A percentile compares a stretch with the other conserved stretches of the same genome.
These are phyloP conservation scores for Wickerhamiella infanticola DNA, from an alignment of 1,139 yeast species.

Conservation along the genomic window DNA sequence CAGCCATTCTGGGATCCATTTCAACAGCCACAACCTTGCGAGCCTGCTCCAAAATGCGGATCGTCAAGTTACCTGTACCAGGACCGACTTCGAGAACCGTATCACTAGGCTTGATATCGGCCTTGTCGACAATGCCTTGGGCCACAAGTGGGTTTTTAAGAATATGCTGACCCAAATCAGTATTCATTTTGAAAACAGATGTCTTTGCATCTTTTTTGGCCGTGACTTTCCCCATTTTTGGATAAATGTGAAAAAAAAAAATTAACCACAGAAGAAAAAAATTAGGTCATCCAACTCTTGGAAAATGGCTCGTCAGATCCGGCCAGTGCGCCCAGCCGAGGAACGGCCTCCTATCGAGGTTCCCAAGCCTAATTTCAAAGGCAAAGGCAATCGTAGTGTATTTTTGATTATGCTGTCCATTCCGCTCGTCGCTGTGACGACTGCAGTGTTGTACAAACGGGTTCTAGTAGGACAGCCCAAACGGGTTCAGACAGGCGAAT, in stretches of 20 bases:
- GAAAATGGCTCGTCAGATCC: slow-evolving; percentile 1
- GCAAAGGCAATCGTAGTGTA: slow-evolving; percentile 9
- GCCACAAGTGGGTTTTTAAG: slow-evolving; percentile 92
- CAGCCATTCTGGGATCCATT: slow-evolving; percentile 99
- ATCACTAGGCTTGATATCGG: slow-evolving; percentile 83
- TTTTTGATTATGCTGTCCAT: slow-evolving; percentile 15
- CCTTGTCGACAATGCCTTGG: slow-evolving; percentile 95
- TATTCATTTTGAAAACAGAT: slow-evolving; percentile 88
- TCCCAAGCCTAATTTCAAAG: slow-evolving; percentile 2
- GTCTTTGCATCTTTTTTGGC: slow-evolving; percentile 32
- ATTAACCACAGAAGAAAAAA: not conserved
- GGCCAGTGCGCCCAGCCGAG: slow-evolving; percentile 1
- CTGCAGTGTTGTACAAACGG: slow-evolving; percentile 13
- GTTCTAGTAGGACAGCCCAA: slow-evolving; percentile 32
- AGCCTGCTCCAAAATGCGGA: slow-evolving; percentile 81
- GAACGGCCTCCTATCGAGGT: not conserved
- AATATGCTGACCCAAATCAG: slow-evolving; percentile 94
- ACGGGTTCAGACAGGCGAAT: slow-evolving; percentile 34
- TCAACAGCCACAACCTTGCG: slow-evolving; percentile 87
- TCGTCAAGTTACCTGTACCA: slow-evolving; percentile 97
- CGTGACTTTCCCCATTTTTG: slow-evolving; percentile 29
- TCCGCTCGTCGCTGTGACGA: slow-evolving; percentile 15
- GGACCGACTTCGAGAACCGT: slow-evolving; percentile 95
- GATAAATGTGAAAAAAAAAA: not conserved
- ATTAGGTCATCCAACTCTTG: not conserved